Evolutionary conservation across 2,329 filamentous ascomycete species (phyloP), one percentile per base, ranked within the genome.

Genomic region (Colletotrichum sansevieriae): DNA sequence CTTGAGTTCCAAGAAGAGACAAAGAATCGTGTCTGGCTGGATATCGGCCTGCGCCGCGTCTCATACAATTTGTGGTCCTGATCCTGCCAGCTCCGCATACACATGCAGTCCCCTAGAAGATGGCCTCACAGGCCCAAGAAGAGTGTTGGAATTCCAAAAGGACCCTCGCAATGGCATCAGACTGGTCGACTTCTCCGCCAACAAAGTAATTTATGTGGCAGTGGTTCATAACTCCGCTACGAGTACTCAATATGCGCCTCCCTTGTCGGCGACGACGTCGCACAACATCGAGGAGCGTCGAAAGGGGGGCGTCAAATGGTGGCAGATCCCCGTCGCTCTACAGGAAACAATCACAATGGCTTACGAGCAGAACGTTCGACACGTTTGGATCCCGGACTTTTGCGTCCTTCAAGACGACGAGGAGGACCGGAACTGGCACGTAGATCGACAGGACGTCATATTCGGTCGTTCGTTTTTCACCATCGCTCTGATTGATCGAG

Each of bases 141-240:
- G 66, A 12, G 18, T 49, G 1, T 43, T 69, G 15, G 41, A 65
- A 8, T 22, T 69, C 15, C 37, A 33, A 13, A 60, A 49, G 2
- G 37, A 54, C 35, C 61, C 62, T 8, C 54, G 65, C n/a, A 64
- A 64, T 7, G 49, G 54, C n/a, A 3, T 68, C 10, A 65, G 49
- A 13, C 25, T 69, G 9, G 55, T 69, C 7, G 25, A 56, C 11
- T 11, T 29, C 8, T 18, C 12, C 9, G 20, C 20, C 11, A 18
- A n/a, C 11, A 35, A 47, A 2, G 56, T 9, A 7, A 4, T 47
- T 12, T 66, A 61, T 18, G 63, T 55, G 22, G 56, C 63, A 25
- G 33, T 66, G 2, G 29, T 66, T 6, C 37, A 49, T 3, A 35
- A 15, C 10, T 35, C n/a, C 18, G 6, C 9, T 18, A 29, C 29